Evolutionary conservation across 2,329 filamentous ascomycete genomes (phyloP), one percentile per base, ranked within the genome.

Genomic region (Pyrenochaeta sp.): DNA sequence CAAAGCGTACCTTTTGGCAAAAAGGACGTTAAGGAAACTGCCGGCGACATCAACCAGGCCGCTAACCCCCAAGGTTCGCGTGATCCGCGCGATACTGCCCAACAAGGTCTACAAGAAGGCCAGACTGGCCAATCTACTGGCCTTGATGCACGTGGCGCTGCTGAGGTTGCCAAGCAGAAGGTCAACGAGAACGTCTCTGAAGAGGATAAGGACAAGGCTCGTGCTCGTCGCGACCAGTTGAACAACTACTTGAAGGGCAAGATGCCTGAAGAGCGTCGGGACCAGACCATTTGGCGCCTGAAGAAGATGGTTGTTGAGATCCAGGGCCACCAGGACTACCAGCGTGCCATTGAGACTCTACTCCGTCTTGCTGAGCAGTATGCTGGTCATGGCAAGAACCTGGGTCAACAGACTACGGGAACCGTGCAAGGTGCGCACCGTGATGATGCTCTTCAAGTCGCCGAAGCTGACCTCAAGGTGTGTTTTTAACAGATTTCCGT

Each of bases 231-330:
- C 14, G 78, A 80, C 53, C 75, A 82, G 51, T 82, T 89, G 21
- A 87, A 84, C 71, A 86, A 90, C 64, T 98, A 98, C 74, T 80
- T 97, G 49, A 83, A 86, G 65, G 85, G 88, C 69, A 99, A 98
- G 83, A 84, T 99, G 78, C 93, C 95, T 1, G 81, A 94, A 77
- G 93, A 98, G 76, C 92, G 95, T 55, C 92, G 93, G 56, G 92
- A 98, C 7, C 92, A 97, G 81, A 89, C 88, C 50, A 88, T 97
- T 67, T 97, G 88, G 85, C 90, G 95, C 32, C 79, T 99, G 63
- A 99, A 94, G 87, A 98, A 98, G 86, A 96, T 98, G 90, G 81
- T 99, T 33, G 87, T 97, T 40, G 95, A 99, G 78, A 92, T 96
- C 67, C 95, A 99, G 79, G 91, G 94, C 51, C 95, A 98, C 72